Conservation (phyloP, 129 eudicot genomes). For the Rutidosis leptorrhynchoides region DNA sequence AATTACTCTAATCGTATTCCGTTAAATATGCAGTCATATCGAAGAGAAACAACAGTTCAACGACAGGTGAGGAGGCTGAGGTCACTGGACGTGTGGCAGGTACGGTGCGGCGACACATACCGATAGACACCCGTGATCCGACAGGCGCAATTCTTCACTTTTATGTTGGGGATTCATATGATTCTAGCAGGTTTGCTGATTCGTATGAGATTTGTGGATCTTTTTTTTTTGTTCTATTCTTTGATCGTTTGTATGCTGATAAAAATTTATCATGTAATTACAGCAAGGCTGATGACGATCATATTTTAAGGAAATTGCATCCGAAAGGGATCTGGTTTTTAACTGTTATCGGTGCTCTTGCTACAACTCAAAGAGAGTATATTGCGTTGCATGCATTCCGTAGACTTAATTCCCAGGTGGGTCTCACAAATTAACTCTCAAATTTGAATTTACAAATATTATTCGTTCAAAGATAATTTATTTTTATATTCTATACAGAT, state of each 20-base stretch:
- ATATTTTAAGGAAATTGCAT: conserved; percentile 71
- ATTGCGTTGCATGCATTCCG: conserved; percentile 96
- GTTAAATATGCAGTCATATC: conserved; percentile 44
- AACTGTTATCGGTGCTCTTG: conserved; percentile 87
- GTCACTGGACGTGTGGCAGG: conserved; percentile 86
- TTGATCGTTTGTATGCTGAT: conserved; percentile 10
- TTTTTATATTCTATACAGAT: conserved; percentile 39
- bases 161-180: conserved; percentile 88
- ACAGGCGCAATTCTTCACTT: conserved; percentile 91
- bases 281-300: conserved; percentile 73
- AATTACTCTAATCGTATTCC: background rate
- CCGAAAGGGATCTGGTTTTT: conserved; percentile 87
- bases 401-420: conserved; percentile 66
- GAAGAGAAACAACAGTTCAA: conserved; percentile 48
- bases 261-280: background rate
- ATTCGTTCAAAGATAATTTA: background rate
- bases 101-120: conserved; percentile 85
- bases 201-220: background rate
- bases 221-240: background rate
- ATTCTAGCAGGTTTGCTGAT: conserved; percentile 54
- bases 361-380: conserved; percentile 94
- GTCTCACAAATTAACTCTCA: background rate
- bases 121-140: conserved; percentile 90
- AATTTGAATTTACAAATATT: background rate
- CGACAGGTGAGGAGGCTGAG: conserved; percentile 61